These are phyloP conservation scores for Apocynum venetum DNA, from an alignment of 257 asterid genomes.

Conservation along the genomic window DNA sequence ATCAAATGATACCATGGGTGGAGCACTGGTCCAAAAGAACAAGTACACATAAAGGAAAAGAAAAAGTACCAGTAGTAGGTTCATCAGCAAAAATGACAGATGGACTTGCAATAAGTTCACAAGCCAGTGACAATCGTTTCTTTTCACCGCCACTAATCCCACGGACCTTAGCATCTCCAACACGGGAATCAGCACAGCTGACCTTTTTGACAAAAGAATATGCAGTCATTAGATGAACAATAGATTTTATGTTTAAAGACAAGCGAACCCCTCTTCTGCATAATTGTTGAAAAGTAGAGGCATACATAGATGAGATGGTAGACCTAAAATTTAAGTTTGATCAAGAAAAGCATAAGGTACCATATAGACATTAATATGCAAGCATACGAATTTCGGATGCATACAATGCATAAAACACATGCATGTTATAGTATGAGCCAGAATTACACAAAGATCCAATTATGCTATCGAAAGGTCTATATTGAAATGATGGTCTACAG, in stretches of 20 bases:
- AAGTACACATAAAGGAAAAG: slow-evolving; percentile 19
- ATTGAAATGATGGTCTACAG: slow-evolving; percentile 6
- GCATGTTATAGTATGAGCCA: neutral
- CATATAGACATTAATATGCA: neutral
- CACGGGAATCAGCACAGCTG: slow-evolving; percentile 88
- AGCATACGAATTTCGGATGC: neutral
- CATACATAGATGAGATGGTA: neutral
- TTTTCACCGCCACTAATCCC: slow-evolving; percentile 99
- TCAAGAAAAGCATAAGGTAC: neutral
- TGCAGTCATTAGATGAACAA: slow-evolving; percentile 18
- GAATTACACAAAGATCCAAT: neutral
- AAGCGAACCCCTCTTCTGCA: neutral
- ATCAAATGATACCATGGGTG: slow-evolving; percentile 3
- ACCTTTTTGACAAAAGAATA: slow-evolving; percentile 43
- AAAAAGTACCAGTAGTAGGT: slow-evolving; percentile 73
- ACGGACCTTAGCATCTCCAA: slow-evolving; percentile 96
- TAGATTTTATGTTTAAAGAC: neutral
- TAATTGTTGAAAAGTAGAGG: neutral
- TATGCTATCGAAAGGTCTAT: neutral
- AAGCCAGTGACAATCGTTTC: slow-evolving; percentile 89
- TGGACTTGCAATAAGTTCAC: slow-evolving; percentile 99
- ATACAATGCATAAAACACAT: neutral
- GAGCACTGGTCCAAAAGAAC: neutral
- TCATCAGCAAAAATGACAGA: slow-evolving; percentile 97
- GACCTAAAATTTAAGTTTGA: neutral